phyloP scores from a whole-genome alignment of 169 alveolate genomes.

The Prorocentrum cordatum region DNA sequence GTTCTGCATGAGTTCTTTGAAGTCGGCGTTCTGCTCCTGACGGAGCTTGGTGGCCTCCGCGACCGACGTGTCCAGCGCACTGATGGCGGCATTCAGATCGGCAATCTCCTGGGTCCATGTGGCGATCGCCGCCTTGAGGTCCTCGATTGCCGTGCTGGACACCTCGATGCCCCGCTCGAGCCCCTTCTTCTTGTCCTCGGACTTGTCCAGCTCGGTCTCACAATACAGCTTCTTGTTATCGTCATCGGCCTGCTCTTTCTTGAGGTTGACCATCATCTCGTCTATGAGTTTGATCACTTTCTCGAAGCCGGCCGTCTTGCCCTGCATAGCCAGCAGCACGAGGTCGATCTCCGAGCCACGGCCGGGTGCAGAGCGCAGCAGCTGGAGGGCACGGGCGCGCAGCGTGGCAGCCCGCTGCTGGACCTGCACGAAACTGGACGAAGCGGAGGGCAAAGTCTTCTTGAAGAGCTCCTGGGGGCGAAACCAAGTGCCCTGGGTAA shows the following conservation, averaged over 20 bases:
- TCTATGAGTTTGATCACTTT: background rate
- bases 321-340: background rate
- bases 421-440: too few relatives aligned
- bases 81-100: background rate
- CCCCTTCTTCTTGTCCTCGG: background rate
- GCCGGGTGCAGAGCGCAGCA: too few relatives aligned
- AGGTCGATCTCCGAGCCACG: too few relatives aligned
- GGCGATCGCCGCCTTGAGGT: background rate
- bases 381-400: too few relatives aligned
- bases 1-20: background rate
- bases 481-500: too few relatives aligned
- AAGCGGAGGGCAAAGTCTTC: background rate
- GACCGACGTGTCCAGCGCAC: background rate
- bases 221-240: background rate
- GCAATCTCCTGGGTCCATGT: background rate
- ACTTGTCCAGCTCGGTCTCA: background rate
- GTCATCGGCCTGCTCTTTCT: background rate
- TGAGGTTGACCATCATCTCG: background rate
- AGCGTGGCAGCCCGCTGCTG: too few relatives aligned
- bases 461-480: background rate
- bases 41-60: background rate
- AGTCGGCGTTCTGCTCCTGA: background rate
- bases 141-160: background rate
- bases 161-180: background rate
- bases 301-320: background rate